phyloP scores from a whole-genome alignment of 1,284 basidiomycete genomes.

The Rhodotorula sp. region DNA sequence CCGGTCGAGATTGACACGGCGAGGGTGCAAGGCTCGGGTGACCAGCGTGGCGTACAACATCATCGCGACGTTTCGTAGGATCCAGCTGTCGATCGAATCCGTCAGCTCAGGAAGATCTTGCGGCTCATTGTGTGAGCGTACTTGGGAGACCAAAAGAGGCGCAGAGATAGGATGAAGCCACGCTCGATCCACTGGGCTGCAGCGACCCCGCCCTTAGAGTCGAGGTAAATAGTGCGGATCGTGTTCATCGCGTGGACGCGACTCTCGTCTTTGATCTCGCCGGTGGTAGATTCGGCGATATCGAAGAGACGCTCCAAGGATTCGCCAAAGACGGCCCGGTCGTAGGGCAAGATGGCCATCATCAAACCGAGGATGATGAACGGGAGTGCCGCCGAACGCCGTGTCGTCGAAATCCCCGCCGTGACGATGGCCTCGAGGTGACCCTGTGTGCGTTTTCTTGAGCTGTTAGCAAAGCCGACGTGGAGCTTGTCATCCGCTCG shows the following conservation, averaged over 20 bases:
- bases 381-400: conserved; percentile 49
- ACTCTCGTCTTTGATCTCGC: conserved; percentile 31
- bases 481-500: too few relatives aligned
- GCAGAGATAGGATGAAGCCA: conserved; percentile 46
- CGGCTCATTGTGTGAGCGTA: not conserved
- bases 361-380: conserved; percentile 49
- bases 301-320: conserved; percentile 33
- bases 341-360: conserved; percentile 28
- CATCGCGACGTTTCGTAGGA: conserved; percentile 49
- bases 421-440: conserved; percentile 38
- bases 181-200: conserved; percentile 40
- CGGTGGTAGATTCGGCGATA: conserved; percentile 35
- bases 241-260: conserved; percentile 49
- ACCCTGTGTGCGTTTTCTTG: conserved; percentile 6
- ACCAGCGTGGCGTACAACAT: conserved; percentile 48
- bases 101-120: not conserved
- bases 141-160: conserved; percentile 46
- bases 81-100: conserved; percentile 41
- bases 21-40: conserved; percentile 45
- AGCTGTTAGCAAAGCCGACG: not conserved
- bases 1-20: conserved; percentile 36
- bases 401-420: conserved; percentile 47
- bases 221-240: conserved; percentile 39
- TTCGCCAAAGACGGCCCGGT: conserved; percentile 15
- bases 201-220: conserved; percentile 28